These are phyloP conservation scores for Hypoxylon rubiginosum DNA, from an alignment of 2,329 filamentous ascomycete species.

Conservation along the genomic window DNA sequence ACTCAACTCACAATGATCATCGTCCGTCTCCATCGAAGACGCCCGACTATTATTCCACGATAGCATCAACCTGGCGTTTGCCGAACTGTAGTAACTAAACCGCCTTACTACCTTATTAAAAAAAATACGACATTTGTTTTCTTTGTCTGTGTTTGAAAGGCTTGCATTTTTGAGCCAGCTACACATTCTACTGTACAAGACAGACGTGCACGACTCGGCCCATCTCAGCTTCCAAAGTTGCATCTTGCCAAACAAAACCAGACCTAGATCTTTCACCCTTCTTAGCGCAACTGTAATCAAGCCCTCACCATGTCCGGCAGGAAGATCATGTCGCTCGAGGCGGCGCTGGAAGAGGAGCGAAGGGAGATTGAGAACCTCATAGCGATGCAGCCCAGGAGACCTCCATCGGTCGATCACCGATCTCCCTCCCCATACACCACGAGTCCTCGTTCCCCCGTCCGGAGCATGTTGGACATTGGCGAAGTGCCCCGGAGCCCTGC, in stretches of 20 bases:
- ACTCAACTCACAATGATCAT: conserved; percentile 46
- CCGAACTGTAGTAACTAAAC: conserved; percentile 21
- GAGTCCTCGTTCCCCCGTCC: conserved; percentile 74
- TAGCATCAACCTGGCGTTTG: conserved; percentile 45
- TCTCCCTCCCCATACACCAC: conserved; percentile 67
- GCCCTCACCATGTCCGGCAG: conserved; percentile 47
- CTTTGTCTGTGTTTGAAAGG: conserved; percentile 1
- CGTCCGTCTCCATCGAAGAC: conserved; percentile 47
- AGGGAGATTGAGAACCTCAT: conserved; percentile 52
- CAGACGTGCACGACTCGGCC: conserved; percentile 7
- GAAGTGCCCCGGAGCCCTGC: conserved; percentile 55
- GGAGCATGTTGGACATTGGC: conserved; percentile 75
- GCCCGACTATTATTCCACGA: conserved; percentile 52
- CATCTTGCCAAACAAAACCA: conserved; percentile 14
- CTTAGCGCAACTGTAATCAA: conserved; percentile 2
- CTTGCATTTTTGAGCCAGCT: conserved; percentile 11
- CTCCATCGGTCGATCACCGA: conserved; percentile 52
- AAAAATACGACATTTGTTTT: conserved; percentile 9
- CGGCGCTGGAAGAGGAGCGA: conserved; percentile 53
- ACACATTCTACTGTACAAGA: not conserved
- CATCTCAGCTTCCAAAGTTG: conserved; percentile 7
- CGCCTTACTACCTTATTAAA: conserved; percentile 8
- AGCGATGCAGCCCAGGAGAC: conserved; percentile 45
- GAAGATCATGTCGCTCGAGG: conserved; percentile 52
- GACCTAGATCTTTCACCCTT: conserved; percentile 3